These are phyloP conservation scores for Furcasterigmium furcatum DNA, from an alignment of 2,329 filamentous ascomycete species.

Conservation along the genomic window DNA sequence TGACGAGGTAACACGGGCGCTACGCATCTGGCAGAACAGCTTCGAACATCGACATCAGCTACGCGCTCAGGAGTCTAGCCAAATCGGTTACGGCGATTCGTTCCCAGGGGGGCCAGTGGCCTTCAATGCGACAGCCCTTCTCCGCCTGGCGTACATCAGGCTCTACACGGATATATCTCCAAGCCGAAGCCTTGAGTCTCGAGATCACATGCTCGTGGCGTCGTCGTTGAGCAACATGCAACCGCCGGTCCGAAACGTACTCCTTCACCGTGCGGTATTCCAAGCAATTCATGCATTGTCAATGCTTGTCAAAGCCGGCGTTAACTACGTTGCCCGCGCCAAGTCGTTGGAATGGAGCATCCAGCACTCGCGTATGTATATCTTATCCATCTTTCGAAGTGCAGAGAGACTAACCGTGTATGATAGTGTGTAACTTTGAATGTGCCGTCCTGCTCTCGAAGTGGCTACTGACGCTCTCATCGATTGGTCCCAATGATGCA, in stretches of 20 bases:
- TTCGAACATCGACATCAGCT: constrained; percentile 55
- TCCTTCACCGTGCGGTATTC: constrained; percentile 61
- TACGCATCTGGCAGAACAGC: constrained; percentile 55
- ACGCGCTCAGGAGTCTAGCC: constrained; percentile 43
- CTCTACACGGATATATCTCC: constrained; percentile 64
- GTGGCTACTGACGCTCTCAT: constrained; percentile 55
- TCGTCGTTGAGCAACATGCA: constrained; percentile 57
- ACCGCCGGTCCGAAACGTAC: constrained; percentile 53
- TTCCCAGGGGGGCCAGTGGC: constrained; percentile 59
- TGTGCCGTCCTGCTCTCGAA: constrained; percentile 59
- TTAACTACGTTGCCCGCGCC: constrained; percentile 59
- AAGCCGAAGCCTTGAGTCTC: constrained; percentile 59
- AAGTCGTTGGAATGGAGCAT: constrained; percentile 63
- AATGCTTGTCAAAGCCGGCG: constrained; percentile 61
- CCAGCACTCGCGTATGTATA: constrained; percentile 53
- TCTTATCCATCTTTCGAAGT: neutral
- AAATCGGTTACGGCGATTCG: constrained; percentile 43
- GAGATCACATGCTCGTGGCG: constrained; percentile 61
- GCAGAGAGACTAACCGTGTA: no score
- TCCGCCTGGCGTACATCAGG: constrained; percentile 60
- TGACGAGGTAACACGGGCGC: constrained; percentile 51
- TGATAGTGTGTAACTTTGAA: constrained; percentile 62
- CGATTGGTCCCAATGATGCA: constrained; percentile 46
- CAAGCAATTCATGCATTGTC: constrained; percentile 68
- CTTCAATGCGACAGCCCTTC: constrained; percentile 61